Percentiles rank a stretch among this genome's conserved stretches.
These are phyloP conservation scores for Phanerochaete sordida DNA, from an alignment of 768 basidiomycete species.

Conservation along the genomic window DNA sequence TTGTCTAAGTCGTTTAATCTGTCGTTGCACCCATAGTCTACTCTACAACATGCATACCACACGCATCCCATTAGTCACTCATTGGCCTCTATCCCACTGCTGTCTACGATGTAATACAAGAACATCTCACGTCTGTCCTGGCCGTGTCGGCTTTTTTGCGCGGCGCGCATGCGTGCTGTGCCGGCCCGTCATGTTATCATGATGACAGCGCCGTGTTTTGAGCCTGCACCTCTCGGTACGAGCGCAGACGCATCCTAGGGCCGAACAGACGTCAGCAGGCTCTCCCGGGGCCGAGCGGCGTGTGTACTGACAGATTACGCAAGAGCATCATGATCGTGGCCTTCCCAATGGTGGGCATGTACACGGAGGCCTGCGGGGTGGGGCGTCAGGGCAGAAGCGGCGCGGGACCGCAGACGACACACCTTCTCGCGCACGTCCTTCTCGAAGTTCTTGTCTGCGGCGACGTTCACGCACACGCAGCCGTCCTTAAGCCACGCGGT, in stretches of 20 bases:
- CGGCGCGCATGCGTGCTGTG: not conserved
- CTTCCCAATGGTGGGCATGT: constrained; percentile 95
- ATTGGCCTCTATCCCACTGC: constrained; percentile 2
- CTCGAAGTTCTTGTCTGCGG: constrained; percentile 96
- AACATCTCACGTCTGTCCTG: not conserved
- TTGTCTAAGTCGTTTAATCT: not conserved
- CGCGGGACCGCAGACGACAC: constrained; percentile 12
- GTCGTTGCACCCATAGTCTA: not conserved
- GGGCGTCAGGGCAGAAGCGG: not conserved
- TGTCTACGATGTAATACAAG: constrained; percentile 13
- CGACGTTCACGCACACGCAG: constrained; percentile 89
- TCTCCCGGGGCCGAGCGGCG: not conserved
- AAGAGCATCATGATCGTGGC: constrained; percentile 98
- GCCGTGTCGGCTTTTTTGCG: not conserved
- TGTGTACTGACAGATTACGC: constrained; percentile 75
- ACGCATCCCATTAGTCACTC: constrained; percentile 7
- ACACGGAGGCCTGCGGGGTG: constrained; percentile 74
- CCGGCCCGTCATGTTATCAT: constrained; percentile 1
- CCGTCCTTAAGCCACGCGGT: constrained; percentile 92
- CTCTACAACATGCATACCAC: constrained; percentile 7
- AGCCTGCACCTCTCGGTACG: constrained; percentile 4
- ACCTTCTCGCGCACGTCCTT: constrained; percentile 91
- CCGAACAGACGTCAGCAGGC: not conserved
- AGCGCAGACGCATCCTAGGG: constrained; percentile 13
- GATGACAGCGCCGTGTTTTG: not conserved